Base-by-base conservation (phyloP, 768 basidiomycete species). In the Xerocomus brunneocitrinus region DNA sequence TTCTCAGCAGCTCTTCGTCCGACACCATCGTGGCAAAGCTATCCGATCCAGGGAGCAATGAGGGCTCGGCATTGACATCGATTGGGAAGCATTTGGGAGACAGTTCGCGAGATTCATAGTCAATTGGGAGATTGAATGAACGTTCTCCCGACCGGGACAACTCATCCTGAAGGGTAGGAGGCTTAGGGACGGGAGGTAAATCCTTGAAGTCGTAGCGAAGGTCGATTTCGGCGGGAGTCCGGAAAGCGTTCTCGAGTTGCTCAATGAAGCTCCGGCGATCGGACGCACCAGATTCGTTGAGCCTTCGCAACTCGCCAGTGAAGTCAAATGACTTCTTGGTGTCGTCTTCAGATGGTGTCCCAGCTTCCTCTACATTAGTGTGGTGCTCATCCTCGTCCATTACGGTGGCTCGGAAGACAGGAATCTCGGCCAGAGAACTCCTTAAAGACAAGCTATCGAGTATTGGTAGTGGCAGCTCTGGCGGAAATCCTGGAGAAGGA, bases 281-380 rank as follows among this genome's bases (percentile, higher is more conserved):
- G 1, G 82, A 83, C 1, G 62, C 87, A 32, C 85, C 85, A 6
- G 82, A 84, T 59, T 87, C 83, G 49, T 85, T 84, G 46, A 91
- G 74, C 60, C 73, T 82, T 67, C 78, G 71, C 49, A 91, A 68
- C 66, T 91, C 90, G 36, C 84, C 87, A 0, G 90, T 92, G 62
- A 91, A 92, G 62, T 92, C 89, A 55, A 91, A 92, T 1, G 84
- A 87, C 60, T 79, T 85, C 71, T 84, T 89, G 0, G 89, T 91
- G 57, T 85, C 81, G 49, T 80, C 80, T 50, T 84, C 83, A 13
- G 81, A 83, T 12, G 73, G 71, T 35, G 64, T 50, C 3, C 56
- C 74, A 22, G 68, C 69, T 19, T 74, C 77, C 27, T 78, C 77
- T 3, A 72, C 54, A 38, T 78, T 72, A 1, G 62, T 71, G 22